Evolutionary conservation across 495 filamentous ascomycete species (phyloP), one percentile per base, ranked within the genome.

Genomic region (Saxophila tyrrhenica): DNA sequence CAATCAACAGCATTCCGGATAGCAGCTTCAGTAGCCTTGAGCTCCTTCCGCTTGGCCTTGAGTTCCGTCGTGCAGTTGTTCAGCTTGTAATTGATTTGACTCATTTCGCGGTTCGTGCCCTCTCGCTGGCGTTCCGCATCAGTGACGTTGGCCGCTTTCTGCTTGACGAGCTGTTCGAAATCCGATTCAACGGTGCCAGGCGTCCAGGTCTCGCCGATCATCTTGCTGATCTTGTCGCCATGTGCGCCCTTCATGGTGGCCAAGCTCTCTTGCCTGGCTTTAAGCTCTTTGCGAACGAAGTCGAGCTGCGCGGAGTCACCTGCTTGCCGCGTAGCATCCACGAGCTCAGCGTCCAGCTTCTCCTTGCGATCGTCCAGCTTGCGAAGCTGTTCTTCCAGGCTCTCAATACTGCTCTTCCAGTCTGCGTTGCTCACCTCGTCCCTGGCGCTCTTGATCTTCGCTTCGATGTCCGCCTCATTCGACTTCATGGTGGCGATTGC

Each of bases 51-150:
- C 50, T 83, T 82, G 62, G 80, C 78, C 44, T 73, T 80, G 23
- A 85, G 68, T 47, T 72, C 79, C 19, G 79, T 79, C 25, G 77
- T 76, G 13, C 70, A 65, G 43, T 73, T 81, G 16, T 78, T 82
- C n/a, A 95, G 72, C 63, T 84, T 88, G 65, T 78, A 87, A 56
- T 92, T 82, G 20, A 87, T 67, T 50, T 90, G 82, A 62, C 88
- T 83, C 10, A 92, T 73, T 51, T 94, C 82, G 63, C 84, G 76
- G 60, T 75, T 80, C 9, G 79, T 73, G 21, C 72, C 72, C 47
- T 95, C 87, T 39, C 87, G 83, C 41, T 81, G 71, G 44, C 77
- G 74, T 61, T 86, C 81, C 1, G 80, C 77, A 45, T 87, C 80
- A 17, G 71, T 63, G 16, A 84, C 49, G 17, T 78, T 75, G 29